phyloP scores from a whole-genome alignment of 1,139 yeast genomes.

The Schwanniomyces etchellsii region DNA sequence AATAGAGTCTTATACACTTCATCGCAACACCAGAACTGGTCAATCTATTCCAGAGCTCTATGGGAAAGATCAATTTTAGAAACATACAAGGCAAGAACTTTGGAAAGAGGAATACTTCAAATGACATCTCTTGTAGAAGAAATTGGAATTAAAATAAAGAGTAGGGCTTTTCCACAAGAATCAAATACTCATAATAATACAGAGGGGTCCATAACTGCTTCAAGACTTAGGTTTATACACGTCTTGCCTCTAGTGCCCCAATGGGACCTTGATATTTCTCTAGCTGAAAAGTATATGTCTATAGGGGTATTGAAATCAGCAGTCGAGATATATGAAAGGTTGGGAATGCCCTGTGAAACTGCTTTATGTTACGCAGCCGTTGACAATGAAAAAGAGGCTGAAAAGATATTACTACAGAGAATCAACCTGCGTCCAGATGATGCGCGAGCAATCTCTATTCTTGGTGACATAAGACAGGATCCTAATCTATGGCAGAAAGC shows the following conservation, averaged over 20 bases:
- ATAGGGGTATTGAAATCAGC: constrained; percentile 86
- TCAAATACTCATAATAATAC: constrained; percentile 7
- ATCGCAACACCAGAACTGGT: constrained; percentile 57
- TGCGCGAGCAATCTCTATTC: constrained; percentile 77
- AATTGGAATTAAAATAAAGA: constrained; percentile 63
- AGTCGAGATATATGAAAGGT: constrained; percentile 78
- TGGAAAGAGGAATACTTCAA: constrained; percentile 91
- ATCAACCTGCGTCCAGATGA: constrained; percentile 59
- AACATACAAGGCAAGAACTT: constrained; percentile 73
- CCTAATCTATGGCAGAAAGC: constrained; percentile 77
- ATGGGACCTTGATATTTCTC: constrained; percentile 75
- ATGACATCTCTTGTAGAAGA: constrained; percentile 92
- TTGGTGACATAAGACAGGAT: constrained; percentile 81
- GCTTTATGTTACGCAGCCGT: constrained; percentile 89
- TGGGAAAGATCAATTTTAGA: constrained; percentile 90
- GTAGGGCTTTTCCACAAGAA: constrained; percentile 55
- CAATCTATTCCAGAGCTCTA: constrained; percentile 72
- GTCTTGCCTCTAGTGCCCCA: constrained; percentile 74
- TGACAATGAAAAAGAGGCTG: constrained; percentile 69
- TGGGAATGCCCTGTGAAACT: constrained; percentile 73
- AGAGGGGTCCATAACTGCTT: constrained; percentile 30
- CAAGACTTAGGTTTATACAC: constrained; percentile 66
- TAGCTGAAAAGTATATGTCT: constrained; percentile 87
- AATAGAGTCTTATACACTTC: constrained; percentile 61
- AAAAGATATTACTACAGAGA: constrained; percentile 49